These are phyloP conservation scores for Kwoniella bestiolae DNA, from an alignment of 768 basidiomycete species.

Conservation along the genomic window DNA sequence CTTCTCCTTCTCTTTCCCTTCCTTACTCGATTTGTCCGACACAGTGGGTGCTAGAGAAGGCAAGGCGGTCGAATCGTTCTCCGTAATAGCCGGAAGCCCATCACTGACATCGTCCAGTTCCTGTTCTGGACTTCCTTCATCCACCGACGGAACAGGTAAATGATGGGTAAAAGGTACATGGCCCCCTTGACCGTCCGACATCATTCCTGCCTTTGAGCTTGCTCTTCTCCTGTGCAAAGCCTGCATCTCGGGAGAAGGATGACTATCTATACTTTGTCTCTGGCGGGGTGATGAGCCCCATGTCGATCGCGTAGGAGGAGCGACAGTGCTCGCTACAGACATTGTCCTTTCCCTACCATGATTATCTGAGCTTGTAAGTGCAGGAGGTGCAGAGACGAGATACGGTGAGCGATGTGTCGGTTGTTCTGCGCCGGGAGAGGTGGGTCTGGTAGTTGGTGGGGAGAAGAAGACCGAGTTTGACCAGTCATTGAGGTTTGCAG, in stretches of 20 bases:
- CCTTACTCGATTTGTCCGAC: conserved; percentile 6
- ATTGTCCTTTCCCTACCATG: conserved; percentile 29
- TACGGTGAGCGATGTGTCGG: conserved; percentile 30
- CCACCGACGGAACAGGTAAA: conserved; percentile 23
- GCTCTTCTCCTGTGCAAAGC: conserved; percentile 22
- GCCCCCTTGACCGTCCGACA: conserved; percentile 30
- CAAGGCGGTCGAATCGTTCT: neutral
- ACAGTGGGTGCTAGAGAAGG: neutral
- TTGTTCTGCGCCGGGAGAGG: conserved; percentile 13
- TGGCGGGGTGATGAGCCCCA: conserved; percentile 20
- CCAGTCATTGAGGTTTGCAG: conserved; percentile 10
- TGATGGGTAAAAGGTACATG: conserved; percentile 54
- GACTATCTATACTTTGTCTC: conserved; percentile 11
- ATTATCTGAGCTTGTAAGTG: conserved; percentile 21
- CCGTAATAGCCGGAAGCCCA: neutral
- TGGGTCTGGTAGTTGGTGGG: conserved; percentile 9
- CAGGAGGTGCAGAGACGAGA: conserved; percentile 46
- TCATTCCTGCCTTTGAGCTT: conserved; percentile 20
- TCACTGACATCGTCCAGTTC: conserved; percentile 14
- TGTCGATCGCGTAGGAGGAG: conserved; percentile 12
- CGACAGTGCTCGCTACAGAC: conserved; percentile 23
- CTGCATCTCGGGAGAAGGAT: neutral
- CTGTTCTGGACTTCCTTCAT: conserved; percentile 28
- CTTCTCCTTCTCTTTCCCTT: conserved; percentile 19
- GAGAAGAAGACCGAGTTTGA: conserved; percentile 20